Conservation (phyloP, 2,329 filamentous ascomycete genomes). For the Trichophyton verrucosum region DNA sequence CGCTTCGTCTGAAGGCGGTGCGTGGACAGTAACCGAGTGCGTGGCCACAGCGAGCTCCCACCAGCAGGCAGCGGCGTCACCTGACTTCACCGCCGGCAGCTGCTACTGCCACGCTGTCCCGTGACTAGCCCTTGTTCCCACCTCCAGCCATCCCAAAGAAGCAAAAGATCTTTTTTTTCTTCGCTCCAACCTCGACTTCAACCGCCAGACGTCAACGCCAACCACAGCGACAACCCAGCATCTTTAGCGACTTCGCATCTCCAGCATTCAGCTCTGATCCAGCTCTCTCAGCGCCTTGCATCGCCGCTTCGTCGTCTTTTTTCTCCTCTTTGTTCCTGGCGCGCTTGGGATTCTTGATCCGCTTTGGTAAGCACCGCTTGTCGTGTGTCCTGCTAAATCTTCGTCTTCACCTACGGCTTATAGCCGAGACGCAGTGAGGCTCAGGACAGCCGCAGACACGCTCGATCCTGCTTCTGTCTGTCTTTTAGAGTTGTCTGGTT, state of each 20-base stretch:
- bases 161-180: background rate
- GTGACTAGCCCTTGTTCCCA: slow-evolving; percentile 3
- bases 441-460: background rate
- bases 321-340: background rate
- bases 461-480: background rate
- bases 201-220: background rate
- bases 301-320: background rate
- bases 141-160: background rate
- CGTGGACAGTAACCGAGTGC: background rate
- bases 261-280: background rate
- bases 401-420: background rate
- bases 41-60: background rate
- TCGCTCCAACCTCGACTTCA: background rate
- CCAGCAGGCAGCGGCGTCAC: background rate
- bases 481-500: background rate
- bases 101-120: background rate
- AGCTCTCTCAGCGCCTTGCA: background rate
- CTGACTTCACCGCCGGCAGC: background rate
- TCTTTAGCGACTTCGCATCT: background rate
- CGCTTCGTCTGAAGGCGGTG: background rate
- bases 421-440: background rate
- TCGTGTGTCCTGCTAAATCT: slow-evolving; percentile 7
- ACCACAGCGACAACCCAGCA: background rate
- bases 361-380: slow-evolving; percentile 2
- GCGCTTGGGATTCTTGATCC: background rate